phyloP scores from a whole-genome alignment of 306 rosid genomes.

The Fragaria iinumae region DNA sequence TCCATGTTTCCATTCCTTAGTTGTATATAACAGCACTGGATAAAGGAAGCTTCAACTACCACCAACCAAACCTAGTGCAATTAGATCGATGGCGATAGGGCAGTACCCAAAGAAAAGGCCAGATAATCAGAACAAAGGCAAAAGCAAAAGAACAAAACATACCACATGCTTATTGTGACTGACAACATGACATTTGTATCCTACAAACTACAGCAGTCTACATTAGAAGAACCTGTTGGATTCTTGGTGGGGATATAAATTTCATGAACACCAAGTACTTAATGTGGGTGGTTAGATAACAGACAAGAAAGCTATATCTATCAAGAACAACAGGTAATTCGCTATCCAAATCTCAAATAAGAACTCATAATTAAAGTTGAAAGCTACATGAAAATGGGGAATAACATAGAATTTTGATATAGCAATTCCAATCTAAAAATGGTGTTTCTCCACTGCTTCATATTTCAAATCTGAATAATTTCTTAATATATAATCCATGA shows the following conservation, averaged over 20 bases:
- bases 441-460: background rate
- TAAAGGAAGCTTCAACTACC: background rate
- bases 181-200: background rate
- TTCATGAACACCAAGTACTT: background rate
- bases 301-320: background rate
- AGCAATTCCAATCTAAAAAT: background rate
- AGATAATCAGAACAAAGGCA: slow-evolving; percentile 9
- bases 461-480: background rate
- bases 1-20: background rate
- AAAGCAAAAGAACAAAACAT: background rate
- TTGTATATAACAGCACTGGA: background rate
- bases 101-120: background rate
- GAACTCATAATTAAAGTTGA: background rate
- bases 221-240: slow-evolving; percentile 5
- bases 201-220: background rate
- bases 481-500: background rate
- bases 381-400: background rate
- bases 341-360: background rate
- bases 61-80: background rate
- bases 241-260: background rate
- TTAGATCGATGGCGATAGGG: slow-evolving; percentile 15
- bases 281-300: slow-evolving; percentile 6
- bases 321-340: slow-evolving; percentile 4
- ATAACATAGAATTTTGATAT: background rate
- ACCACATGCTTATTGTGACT: slow-evolving; percentile 6